Base-by-base conservation (phyloP, 2,329 filamentous ascomycete genomes). In the Leptographium galeiforme region DNA sequence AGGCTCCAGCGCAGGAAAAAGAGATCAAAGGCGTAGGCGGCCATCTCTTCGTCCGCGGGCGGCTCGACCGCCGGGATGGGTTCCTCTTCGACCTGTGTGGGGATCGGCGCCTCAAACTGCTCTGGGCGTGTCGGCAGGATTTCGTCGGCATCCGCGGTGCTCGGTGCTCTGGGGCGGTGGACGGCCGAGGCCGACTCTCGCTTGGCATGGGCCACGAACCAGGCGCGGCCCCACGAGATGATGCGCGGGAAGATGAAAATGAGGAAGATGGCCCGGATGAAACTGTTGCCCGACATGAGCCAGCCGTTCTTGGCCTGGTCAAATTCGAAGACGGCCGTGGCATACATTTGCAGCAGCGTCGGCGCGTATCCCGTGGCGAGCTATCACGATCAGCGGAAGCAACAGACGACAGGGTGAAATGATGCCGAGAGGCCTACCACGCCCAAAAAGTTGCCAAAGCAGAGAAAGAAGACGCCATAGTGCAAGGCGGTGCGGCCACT, bases 331-430 rank as follows among this genome's bases (percentile, higher is more conserved):
- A 67, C 68, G 1, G 76, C 72, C 0, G 77, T 79, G 2, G 76
- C 75, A 53, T 79, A 81, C 70, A 81, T 73, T 57, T 81, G 78
- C 36, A 81, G 72, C 0, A 87, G 67, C 0, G 78, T 70, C 0
- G 81, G 78, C 0, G 83, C 81, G 53, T 85, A 87, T 2, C 81
- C 82, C 0, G 84, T 86, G 0, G 84, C 82, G 2, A 86, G 71
- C 62, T 75, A 18, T 59, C 10, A 56, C 49, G n/a, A 19, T 45
- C 13, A 52, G 18, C 6, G 13, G 16, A 12, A 39, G 53, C 18
- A n/a, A 10, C n/a, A 1, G 8, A 2, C 43, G 30, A 49, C 16
- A 43, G 16, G 43, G 8, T 8, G 1, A 34, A 8, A 2, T 11
- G 10, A 36, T 6, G 16, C 8, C 4, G 8, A n/a, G 14, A 6